A percentile compares a stretch with the other conserved stretches of the same genome.
phyloP scores from a whole-genome alignment of 1,284 basidiomycete genomes.

The Rhodotorula sp. region DNA sequence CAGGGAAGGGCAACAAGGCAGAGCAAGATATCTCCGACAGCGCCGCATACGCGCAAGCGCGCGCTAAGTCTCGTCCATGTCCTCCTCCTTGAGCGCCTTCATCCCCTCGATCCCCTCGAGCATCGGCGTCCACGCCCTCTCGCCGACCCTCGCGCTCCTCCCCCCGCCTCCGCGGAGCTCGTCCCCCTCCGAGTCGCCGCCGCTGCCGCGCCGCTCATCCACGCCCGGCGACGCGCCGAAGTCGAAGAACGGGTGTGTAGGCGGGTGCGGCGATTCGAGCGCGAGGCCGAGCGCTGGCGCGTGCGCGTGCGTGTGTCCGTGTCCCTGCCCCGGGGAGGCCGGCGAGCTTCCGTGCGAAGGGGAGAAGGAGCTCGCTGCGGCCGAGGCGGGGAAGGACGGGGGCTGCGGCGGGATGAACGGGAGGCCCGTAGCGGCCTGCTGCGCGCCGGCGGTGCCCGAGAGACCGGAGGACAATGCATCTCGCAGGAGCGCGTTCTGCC shows the following conservation, averaged over 20 bases:
- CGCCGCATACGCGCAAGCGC: too few relatives aligned
- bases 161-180: background rate
- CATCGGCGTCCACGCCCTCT: slow-evolving; percentile 2
- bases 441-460: background rate
- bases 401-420: slow-evolving; percentile 4
- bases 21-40: background rate
- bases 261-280: background rate
- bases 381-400: slow-evolving; percentile 1
- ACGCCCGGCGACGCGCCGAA: background rate
- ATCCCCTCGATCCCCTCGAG: slow-evolving; percentile 3
- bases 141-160: background rate
- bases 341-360: background rate
- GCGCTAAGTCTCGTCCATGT: slow-evolving; percentile 7
- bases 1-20: too few relatives aligned
- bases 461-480: background rate
- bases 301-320: background rate
- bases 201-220: background rate
- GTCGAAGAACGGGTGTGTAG: background rate
- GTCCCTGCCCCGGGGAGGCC: background rate
- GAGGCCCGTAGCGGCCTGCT: background rate
- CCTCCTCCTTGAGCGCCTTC: slow-evolving; percentile 11
- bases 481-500: slow-evolving; percentile 24
- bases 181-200: background rate
- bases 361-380: background rate
- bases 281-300: background rate